Evolutionary conservation across 768 basidiomycete species (phyloP).

Genomic region (Exidia glandulosa): DNA sequence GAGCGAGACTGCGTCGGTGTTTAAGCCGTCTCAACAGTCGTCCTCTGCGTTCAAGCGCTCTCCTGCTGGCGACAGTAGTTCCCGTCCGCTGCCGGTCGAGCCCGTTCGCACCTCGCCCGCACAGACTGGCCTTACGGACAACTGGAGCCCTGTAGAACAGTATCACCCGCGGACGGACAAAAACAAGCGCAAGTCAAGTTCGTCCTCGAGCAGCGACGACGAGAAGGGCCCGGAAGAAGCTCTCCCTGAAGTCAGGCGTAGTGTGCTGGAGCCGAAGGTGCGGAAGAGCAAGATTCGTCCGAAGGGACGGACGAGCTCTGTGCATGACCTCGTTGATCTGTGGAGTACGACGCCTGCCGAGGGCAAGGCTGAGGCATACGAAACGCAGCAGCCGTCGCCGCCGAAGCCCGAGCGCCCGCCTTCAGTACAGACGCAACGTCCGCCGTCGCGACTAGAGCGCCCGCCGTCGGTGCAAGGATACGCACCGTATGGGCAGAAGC

Average conservation of each 20-base stretch:
- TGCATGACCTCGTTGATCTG: slow-evolving; percentile 71
- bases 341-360: slow-evolving; percentile 46
- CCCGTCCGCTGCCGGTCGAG: not conserved
- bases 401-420: no score
- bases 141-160: slow-evolving; percentile 35
- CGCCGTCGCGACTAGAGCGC: not conserved
- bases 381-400: no score
- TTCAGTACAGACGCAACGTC: not conserved
- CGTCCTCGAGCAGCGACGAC: slow-evolving; percentile 34
- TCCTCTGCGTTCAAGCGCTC: no score
- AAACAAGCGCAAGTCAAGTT: slow-evolving; percentile 9
- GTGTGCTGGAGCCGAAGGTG: not conserved
- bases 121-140: slow-evolving; percentile 26
- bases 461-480: not conserved
- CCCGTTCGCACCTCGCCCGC: not conserved
- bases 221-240: slow-evolving; percentile 45
- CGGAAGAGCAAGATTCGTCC: slow-evolving; percentile 21
- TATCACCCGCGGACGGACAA: slow-evolving; percentile 16
- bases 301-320: slow-evolving; percentile 64
- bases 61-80: not conserved
- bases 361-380: not conserved
- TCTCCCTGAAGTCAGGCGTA: slow-evolving; percentile 17
- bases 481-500: not conserved
- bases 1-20: no score
- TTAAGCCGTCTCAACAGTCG: no score